A percentile compares a stretch with the other conserved stretches of the same genome.
phyloP scores from a whole-genome alignment of 257 asterid genomes.

The Perilla frutescens region DNA sequence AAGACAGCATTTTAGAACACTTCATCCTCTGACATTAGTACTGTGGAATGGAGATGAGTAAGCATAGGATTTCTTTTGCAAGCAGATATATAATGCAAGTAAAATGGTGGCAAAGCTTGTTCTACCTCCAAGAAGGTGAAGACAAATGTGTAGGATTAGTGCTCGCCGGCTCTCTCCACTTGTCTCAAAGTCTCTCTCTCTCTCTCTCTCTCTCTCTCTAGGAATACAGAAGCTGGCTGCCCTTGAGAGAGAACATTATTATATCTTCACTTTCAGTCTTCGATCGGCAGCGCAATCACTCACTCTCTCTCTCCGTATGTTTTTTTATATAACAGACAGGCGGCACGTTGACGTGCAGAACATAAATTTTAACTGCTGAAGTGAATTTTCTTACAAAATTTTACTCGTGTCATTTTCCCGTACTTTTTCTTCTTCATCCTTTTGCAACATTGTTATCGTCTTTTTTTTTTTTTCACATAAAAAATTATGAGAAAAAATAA shows the following conservation, averaged over 20 bases:
- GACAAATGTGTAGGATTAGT: constrained; percentile 21
- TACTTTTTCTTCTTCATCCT: neutral
- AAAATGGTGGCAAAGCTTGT: constrained; percentile 17
- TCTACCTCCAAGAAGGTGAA: constrained; percentile 38
- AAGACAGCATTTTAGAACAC: constrained; percentile 29
- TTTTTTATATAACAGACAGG: constrained; percentile 37
- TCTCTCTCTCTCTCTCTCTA: constrained; percentile 3
- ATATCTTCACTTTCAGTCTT: constrained; percentile 10
- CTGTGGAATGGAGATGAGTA: constrained; percentile 13
- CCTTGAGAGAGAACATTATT: constrained; percentile 15
- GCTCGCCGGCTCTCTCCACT: constrained; percentile 36
- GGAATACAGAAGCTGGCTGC: constrained; percentile 27
- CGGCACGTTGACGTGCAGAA: constrained; percentile 33
- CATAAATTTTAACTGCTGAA: neutral
- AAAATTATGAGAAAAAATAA: neutral
- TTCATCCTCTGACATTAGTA: constrained; percentile 24
- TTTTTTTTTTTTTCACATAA: neutral
- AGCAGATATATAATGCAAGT: constrained; percentile 4
- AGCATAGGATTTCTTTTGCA: neutral
- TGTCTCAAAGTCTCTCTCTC: neutral
- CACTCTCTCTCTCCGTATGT: constrained; percentile 2
- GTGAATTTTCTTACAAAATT: constrained; percentile 29
- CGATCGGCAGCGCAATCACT: constrained; percentile 28
- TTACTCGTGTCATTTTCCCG: constrained; percentile 36
- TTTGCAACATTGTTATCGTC: neutral